These are phyloP conservation scores for Austroboletus niveus DNA, from an alignment of 1,284 basidiomycete species.

Conservation along the genomic window DNA sequence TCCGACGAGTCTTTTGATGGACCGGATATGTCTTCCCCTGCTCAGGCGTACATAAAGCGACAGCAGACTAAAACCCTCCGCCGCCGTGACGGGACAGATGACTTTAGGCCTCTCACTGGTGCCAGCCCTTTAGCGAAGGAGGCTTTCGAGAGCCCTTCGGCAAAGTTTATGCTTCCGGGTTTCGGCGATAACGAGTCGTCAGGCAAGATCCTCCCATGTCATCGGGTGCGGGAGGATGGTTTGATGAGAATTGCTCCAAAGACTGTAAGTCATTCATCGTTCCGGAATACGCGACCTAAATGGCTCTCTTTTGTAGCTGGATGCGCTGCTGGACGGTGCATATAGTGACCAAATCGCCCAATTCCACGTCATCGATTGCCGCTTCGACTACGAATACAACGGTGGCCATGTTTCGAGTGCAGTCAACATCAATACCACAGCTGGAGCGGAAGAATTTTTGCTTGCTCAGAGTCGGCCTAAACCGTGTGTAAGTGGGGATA, in stretches of 20 bases:
- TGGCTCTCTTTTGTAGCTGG: constrained; percentile 48
- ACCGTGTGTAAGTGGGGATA: constrained; percentile 81
- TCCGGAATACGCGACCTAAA: constrained; percentile 1
- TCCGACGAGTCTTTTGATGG: constrained; percentile 63
- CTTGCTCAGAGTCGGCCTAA: constrained; percentile 65
- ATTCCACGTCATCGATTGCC: constrained; percentile 90
- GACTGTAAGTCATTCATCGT: constrained; percentile 58
- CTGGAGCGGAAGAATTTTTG: constrained; percentile 79
- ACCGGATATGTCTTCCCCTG: constrained; percentile 70
- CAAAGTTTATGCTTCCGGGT: constrained; percentile 57
- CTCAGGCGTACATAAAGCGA: constrained; percentile 71
- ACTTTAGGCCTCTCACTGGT: constrained; percentile 68
- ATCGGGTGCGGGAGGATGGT: constrained; percentile 91
- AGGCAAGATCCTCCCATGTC: constrained; percentile 93
- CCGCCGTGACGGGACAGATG: constrained; percentile 75
- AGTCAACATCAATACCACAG: constrained; percentile 87
- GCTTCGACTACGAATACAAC: constrained; percentile 95
- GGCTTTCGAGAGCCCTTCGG: constrained; percentile 53
- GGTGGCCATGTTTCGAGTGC: constrained; percentile 94
- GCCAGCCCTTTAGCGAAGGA: constrained; percentile 48
- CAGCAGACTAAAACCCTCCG: constrained; percentile 72
- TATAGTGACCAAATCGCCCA: constrained; percentile 64
- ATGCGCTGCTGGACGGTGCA: constrained; percentile 71
- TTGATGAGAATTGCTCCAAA: constrained; percentile 84
- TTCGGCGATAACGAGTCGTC: constrained; percentile 92